Conservation (phyloP, 345 rosid genomes). For the Hypericum androsaemum region DNA sequence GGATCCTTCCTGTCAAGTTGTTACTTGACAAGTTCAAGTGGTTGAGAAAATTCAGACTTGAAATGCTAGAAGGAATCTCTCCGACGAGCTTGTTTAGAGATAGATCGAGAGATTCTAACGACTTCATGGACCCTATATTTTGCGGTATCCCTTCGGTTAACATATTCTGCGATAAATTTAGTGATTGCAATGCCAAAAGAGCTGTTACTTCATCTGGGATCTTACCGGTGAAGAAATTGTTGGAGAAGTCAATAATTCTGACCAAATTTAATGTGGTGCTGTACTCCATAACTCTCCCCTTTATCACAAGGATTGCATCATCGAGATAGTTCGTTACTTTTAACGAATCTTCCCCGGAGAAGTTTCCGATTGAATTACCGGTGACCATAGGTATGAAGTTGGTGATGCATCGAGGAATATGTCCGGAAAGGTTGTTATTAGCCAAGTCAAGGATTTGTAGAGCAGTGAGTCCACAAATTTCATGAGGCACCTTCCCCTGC, state of each 20-base stretch:
- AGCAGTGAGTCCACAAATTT: too few relatives aligned
- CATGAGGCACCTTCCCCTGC: too few relatives aligned
- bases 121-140: background rate
- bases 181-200: background rate
- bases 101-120: background rate
- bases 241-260: background rate
- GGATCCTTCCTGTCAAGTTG: constrained; percentile 1
- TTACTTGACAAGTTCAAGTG: background rate
- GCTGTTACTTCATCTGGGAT: background rate
- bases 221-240: background rate
- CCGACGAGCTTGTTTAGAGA: background rate
- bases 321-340: too few relatives aligned
- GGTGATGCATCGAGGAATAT: too few relatives aligned
- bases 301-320: background rate
- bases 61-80: constrained; percentile 2
- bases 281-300: background rate
- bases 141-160: background rate
- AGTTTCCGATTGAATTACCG: too few relatives aligned
- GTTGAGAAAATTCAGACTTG: constrained; percentile 1
- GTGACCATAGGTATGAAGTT: too few relatives aligned
- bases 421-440: too few relatives aligned
- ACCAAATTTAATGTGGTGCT: background rate
- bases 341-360: too few relatives aligned
- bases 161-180: background rate
- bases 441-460: too few relatives aligned